Evolutionary conservation across 2,329 filamentous ascomycete genomes (phyloP), one percentile per base, ranked within the genome.

Genomic region (Rutstroemia sp.): DNA sequence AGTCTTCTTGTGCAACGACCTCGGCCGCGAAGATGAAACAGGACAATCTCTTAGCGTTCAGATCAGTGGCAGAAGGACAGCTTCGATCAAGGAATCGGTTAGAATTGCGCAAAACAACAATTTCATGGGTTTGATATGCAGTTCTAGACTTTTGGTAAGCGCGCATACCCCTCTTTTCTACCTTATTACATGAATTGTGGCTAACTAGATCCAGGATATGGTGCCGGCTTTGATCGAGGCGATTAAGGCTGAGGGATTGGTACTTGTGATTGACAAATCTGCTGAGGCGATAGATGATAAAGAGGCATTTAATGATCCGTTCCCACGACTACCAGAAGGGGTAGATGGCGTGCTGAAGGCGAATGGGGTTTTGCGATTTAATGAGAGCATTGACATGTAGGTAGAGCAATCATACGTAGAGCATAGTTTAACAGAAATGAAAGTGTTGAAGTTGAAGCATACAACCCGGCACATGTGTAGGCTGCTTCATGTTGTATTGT

Each of bases 121-220:
- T 70, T 90, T 99, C 63, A 99, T 99, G 94, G 94, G 94, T 3
- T 71, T 99, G 67, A 89, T 97, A 59, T 96, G 92, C 73, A 91
- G 86, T 64, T 92, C 90, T 34, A 82, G 87, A 63, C 77, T 99
- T 61, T 73, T 99, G 76, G 90, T 95, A 79, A 67, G 86, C 79
- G 39, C 56, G 47, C 38, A 23, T 12, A 8, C 18, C 4, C 2
- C 6, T 37, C 10, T 37, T 34, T 9, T 34, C 16, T 52, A 9
- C 30, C 30, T 27, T 16, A 3, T 10, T 23, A 42, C 23, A 39
- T 12, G 21, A 8, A 12, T 37, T 18, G n/a, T 30, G 38, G 49
- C 61, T 71, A 61, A 71, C 49, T 12, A 63, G 39, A n/a, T 53
- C 50, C 59, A 95, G 91, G 89, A 95, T 60, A 90, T 96, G 76